Conservation (phyloP, 768 basidiomycete genomes). For the Megacollybia marginata region DNA sequence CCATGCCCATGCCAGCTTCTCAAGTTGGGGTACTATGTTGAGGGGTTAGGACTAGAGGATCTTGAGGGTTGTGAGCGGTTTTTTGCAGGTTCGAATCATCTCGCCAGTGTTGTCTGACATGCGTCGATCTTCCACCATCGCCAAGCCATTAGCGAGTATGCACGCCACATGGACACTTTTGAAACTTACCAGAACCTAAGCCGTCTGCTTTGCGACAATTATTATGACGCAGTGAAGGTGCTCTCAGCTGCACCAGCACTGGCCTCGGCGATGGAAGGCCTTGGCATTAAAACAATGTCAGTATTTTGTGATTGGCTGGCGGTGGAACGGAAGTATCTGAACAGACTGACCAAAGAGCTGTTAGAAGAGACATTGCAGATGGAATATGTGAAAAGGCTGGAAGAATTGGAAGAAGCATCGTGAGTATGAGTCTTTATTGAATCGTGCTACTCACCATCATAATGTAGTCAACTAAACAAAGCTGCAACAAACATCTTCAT, state of each 20-base stretch:
- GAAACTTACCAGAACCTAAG: too few species aligned
- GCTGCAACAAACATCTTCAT: not conserved
- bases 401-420: not conserved
- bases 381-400: not conserved
- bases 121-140: not conserved
- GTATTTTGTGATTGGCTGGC: not conserved
- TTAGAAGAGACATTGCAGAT: too few species aligned
- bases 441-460: not conserved
- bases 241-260: not conserved
- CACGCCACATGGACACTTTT: not conserved
- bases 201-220: not conserved
- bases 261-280: not conserved
- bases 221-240: not conserved
- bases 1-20: not conserved
- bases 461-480: not conserved
- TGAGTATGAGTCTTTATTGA: not conserved
- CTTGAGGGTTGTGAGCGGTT: constrained; percentile 1
- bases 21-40: not conserved
- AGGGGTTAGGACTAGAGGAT: not conserved
- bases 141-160: constrained; percentile 3
- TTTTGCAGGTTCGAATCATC: constrained; percentile 1
- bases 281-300: not conserved
- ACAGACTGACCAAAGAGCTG: not conserved
- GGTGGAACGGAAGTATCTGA: not conserved
- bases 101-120: not conserved